Base-by-base conservation (phyloP, 2,329 filamentous ascomycete species). In the Monosporascus sp. region DNA sequence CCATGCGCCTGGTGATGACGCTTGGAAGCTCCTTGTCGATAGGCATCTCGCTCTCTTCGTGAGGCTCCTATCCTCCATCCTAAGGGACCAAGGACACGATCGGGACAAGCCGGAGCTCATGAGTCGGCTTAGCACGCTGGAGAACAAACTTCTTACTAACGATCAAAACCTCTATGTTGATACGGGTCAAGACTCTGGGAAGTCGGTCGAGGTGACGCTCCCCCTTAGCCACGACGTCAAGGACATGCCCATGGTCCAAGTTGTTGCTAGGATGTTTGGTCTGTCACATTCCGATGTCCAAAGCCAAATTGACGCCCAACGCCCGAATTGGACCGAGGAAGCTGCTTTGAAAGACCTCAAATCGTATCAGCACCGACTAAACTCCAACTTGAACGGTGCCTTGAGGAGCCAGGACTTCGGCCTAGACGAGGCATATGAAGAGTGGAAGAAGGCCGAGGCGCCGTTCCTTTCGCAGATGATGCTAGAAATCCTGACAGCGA, bases 11-110 rank as follows among this genome's bases (percentile, higher is more conserved):
- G 88, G 88, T 47, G 93, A 97, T 69, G 90, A 96, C 68, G 82
- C 83, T 50, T 97, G 90, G 89, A 96, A 94, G 73, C 77, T 88
- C 54, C 84, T 97, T 72, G 91, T 96, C 18, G 94, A 99, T 70
- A 84, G 93, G 51, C 94, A 99, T 70, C 86, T 97, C 52, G 94
- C 94, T 48, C 81, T 99, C 55, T 99, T 99, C 68, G 87, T 99
- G 58, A 85, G 94, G 48, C 79, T 99, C 48, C 83, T 96, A 63
- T 86, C 84, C 62, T 83, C 84, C 58, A 89, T 91, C 20, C 74
- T 97, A 59, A 88, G 87, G 63, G 88, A 91, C 60, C 84, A 94
- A 60, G 90, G 93, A 60, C 92, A 90, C 79, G 85, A 89, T 57
- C 87, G 87, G 66, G 90, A 96, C 66, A 84, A 88, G 58, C 88